These are phyloP conservation scores for Neopestalotiopsis rosae DNA, from an alignment of 2,329 filamentous ascomycete genomes.

Conservation along the genomic window DNA sequence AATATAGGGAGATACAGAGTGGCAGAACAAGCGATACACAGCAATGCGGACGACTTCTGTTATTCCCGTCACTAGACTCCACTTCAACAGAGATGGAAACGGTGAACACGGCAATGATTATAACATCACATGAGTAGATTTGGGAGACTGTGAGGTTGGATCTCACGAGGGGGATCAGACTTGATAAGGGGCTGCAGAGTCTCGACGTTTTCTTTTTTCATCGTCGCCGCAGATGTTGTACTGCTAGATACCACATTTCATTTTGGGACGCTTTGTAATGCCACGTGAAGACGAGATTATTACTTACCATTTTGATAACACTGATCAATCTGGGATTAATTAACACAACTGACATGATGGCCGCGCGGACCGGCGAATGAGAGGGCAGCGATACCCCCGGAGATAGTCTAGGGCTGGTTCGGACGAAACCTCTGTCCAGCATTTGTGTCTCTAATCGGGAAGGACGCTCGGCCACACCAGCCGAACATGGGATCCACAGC, in stretches of 20 bases:
- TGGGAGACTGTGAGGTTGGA: neutral
- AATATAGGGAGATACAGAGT: too few species aligned
- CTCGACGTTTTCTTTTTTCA: neutral
- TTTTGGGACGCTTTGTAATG: neutral
- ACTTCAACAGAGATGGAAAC: too few species aligned
- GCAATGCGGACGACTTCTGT: too few species aligned
- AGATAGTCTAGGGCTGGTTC: neutral
- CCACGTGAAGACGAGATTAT: neutral
- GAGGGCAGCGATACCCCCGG: neutral
- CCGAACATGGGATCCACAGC: neutral
- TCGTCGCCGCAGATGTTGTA: neutral
- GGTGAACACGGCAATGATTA: too few species aligned
- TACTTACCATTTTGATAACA: neutral
- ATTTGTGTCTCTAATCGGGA: neutral
- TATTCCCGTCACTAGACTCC: too few species aligned
- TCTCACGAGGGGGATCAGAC: neutral
- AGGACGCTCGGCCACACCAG: neutral
- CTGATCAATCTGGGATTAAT: neutral
- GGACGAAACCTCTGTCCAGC: neutral
- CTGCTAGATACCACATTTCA: neutral
- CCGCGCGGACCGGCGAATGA: neutral
- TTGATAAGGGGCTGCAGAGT: neutral
- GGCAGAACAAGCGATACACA: too few species aligned
- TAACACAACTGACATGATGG: neutral
- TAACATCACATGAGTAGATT: neutral